A percentile compares a stretch with the other conserved stretches of the same genome.
Evolutionary conservation across 495 filamentous ascomycete species (phyloP).

Genomic region (Neurospora discreta): DNA sequence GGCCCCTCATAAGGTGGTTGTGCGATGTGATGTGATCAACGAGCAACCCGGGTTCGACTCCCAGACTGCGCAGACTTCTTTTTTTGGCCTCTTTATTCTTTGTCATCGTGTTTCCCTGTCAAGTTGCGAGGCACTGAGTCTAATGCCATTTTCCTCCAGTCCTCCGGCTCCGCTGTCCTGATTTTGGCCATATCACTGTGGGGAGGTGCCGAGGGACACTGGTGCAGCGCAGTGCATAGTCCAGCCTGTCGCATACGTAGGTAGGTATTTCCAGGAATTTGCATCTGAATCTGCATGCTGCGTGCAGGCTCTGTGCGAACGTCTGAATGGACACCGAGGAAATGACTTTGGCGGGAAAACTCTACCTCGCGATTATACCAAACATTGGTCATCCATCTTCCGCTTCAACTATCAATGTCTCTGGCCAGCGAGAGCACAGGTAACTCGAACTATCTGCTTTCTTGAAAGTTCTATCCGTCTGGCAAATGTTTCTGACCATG

Average conservation of each 20-base stretch:
- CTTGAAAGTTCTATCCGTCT: not conserved
- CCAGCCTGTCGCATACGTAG: not conserved
- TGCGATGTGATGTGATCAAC: not conserved
- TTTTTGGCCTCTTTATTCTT: not conserved
- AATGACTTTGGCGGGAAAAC: not conserved
- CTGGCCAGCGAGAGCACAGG: not conserved
- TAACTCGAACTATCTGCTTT: not conserved
- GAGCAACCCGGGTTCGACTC: not conserved
- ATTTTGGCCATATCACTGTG: not conserved
- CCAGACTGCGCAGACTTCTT: not conserved
- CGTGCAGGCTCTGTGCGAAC: not conserved
- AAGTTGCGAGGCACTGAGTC: too few species aligned
- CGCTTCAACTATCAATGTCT: not conserved
- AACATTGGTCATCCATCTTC: not conserved
- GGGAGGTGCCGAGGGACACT: not conserved
- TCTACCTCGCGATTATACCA: not conserved
- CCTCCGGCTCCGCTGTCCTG: not conserved
- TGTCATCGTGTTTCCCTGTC: too few species aligned
- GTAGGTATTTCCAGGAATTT: not conserved
- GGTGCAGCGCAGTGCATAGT: not conserved
- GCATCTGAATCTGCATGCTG: not conserved
- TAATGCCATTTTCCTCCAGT: too few species aligned
- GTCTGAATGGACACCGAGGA: not conserved
- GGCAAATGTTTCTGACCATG: not conserved
- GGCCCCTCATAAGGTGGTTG: not conserved